These are phyloP conservation scores for Phytophthora citrophthora DNA, from an alignment of 352 stramenopile species.

Conservation along the genomic window DNA sequence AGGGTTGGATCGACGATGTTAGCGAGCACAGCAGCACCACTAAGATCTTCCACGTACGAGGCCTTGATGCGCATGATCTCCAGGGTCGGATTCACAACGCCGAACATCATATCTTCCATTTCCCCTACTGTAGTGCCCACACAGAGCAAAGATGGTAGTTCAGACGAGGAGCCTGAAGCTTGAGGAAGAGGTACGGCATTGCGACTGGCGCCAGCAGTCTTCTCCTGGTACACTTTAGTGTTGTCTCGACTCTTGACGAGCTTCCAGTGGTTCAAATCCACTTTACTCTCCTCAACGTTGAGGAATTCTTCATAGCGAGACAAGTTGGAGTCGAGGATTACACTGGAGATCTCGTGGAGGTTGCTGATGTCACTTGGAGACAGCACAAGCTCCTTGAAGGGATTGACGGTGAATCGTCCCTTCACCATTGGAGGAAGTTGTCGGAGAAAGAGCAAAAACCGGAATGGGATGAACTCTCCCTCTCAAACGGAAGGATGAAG, in stretches of 20 bases:
- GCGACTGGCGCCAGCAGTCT: conserved; percentile 3
- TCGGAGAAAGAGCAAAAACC: conserved; percentile 22
- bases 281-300: conserved; percentile 20
- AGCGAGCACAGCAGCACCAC: conserved; percentile 33
- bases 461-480: conserved; percentile 16
- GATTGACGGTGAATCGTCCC: conserved; percentile 45
- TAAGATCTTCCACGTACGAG: conserved; percentile 34
- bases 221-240: conserved; percentile 31
- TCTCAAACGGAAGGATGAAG: background rate
- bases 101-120: conserved; percentile 48
- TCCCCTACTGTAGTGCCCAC: conserved; percentile 43
- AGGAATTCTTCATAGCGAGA: conserved; percentile 39
- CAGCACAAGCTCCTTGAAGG: conserved; percentile 37
- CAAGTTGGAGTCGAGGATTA: conserved; percentile 38
- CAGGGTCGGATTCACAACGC: conserved; percentile 31
- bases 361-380: conserved; percentile 28
- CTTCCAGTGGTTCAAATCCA: conserved; percentile 37
- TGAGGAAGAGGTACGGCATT: conserved; percentile 21
- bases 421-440: conserved; percentile 35
- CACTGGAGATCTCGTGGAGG: conserved; percentile 34
- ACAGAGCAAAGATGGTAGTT: conserved; percentile 39
- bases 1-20: conserved; percentile 30
- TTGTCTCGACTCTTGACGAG: conserved; percentile 40
- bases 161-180: conserved; percentile 12
- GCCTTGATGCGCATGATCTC: conserved; percentile 46